Evolutionary conservation across 345 rosid genomes (phyloP).

Genomic region (Trapa incisa): DNA sequence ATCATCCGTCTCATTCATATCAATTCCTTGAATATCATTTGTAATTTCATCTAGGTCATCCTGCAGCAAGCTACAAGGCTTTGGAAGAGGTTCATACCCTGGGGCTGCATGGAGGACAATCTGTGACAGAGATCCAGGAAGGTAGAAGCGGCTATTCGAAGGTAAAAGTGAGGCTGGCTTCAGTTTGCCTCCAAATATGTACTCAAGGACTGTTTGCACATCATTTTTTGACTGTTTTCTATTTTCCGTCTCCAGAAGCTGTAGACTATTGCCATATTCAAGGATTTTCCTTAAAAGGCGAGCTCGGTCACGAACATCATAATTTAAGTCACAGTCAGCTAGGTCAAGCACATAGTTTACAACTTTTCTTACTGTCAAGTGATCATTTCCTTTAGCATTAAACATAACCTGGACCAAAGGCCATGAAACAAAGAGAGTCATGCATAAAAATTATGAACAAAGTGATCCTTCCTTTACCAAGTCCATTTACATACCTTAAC

Average conservation of each 20-base stretch:
- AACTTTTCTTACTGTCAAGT: slow-evolving; percentile 34
- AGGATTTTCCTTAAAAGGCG: slow-evolving; percentile 54
- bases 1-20: slow-evolving; percentile 24
- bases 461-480: not conserved
- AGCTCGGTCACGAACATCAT: slow-evolving; percentile 92
- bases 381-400: slow-evolving; percentile 39
- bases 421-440: not conserved
- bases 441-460: not conserved
- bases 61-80: slow-evolving; percentile 53
- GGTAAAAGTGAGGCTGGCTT: slow-evolving; percentile 29
- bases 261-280: slow-evolving; percentile 24
- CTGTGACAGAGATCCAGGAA: slow-evolving; percentile 94
- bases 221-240: slow-evolving; percentile 25
- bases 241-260: slow-evolving; percentile 26
- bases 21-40: slow-evolving; percentile 14
- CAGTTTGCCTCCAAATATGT: slow-evolving; percentile 42
- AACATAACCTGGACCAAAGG: slow-evolving; percentile 39
- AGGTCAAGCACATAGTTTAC: slow-evolving; percentile 68
- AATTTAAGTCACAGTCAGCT: slow-evolving; percentile 69
- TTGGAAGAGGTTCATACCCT: slow-evolving; percentile 97
- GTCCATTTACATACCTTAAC: slow-evolving; percentile 44
- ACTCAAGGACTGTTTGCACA: slow-evolving; percentile 37
- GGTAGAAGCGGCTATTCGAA: slow-evolving; percentile 53
- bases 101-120: slow-evolving; percentile 98
- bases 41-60: slow-evolving; percentile 33